These are phyloP conservation scores for Kitagawia praeruptora DNA, from an alignment of 129 eudicot genomes.

Conservation along the genomic window DNA sequence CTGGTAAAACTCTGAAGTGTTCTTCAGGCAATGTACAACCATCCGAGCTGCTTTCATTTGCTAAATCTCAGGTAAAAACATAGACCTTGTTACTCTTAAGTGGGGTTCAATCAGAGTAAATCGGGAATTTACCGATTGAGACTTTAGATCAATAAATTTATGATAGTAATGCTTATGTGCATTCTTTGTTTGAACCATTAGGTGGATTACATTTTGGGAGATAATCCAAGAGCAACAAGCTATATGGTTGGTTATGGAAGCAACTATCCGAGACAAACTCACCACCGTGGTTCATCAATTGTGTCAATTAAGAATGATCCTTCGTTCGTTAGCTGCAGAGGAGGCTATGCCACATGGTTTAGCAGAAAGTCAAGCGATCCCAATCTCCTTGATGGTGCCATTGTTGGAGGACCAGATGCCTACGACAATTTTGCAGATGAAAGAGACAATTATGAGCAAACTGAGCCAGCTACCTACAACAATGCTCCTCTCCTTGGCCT, in stretches of 20 bases:
- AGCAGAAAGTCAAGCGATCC: conserved; percentile 80
- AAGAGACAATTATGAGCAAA: conserved; percentile 87
- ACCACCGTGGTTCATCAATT: conserved; percentile 92
- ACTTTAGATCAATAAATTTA: no score
- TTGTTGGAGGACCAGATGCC: conserved; percentile 99
- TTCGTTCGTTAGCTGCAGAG: conserved; percentile 76
- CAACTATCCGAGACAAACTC: conserved; percentile 79
- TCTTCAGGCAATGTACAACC: conserved; percentile 54
- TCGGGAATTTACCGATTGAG: conserved; percentile 19
- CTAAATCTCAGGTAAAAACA: conserved; percentile 67
- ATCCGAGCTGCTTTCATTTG: conserved; percentile 63
- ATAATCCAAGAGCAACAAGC: conserved; percentile 97
- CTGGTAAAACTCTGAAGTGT: conserved; percentile 56
- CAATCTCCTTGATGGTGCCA: conserved; percentile 70
- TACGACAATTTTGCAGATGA: conserved; percentile 95
- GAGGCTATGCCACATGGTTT: conserved; percentile 92
- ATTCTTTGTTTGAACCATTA: no score
- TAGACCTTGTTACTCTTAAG: no score
- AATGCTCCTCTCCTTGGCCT: conserved; percentile 91
- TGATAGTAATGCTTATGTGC: no score
- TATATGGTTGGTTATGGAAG: conserved; percentile 99
- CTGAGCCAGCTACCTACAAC: conserved; percentile 97
- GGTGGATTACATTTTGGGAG: conserved; percentile 85
- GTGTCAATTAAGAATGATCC: conserved; percentile 77
- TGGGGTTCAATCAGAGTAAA: no score